Conservation (phyloP, 345 rosid genomes). For the Raphanus sativus region DNA sequence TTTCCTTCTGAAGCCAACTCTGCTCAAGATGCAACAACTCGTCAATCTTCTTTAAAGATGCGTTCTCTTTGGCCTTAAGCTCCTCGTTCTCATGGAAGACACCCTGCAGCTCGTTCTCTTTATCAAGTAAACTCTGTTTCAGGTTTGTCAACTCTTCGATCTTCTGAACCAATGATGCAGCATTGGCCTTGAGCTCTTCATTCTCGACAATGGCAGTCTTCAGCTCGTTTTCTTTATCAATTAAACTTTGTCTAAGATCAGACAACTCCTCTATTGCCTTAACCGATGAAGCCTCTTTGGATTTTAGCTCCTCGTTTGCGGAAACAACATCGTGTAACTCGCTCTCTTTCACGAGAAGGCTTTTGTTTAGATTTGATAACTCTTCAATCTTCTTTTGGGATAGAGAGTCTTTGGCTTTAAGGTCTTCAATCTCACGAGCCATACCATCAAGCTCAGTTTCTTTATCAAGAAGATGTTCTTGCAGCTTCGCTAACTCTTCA, state of each 20-base stretch:
- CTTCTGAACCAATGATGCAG: conserved; percentile 48
- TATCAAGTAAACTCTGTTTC: conserved; percentile 33
- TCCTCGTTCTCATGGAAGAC: conserved; percentile 66
- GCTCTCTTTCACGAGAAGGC: conserved; percentile 24
- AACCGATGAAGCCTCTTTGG: conserved; percentile 43
- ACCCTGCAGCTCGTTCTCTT: conserved; percentile 22
- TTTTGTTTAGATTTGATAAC: conserved; percentile 24
- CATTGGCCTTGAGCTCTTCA: conserved; percentile 27
- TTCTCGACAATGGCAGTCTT: conserved; percentile 30
- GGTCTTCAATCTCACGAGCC: conserved; percentile 34
- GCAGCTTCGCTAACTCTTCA: conserved; percentile 34
- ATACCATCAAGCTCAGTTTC: conserved; percentile 39
- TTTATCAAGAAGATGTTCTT: conserved; percentile 53
- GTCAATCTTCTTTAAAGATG: conserved; percentile 31
- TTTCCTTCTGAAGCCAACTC: conserved; percentile 26
- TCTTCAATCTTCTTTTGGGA: conserved; percentile 35
- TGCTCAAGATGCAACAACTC: conserved; percentile 37
- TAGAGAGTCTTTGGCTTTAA: conserved; percentile 19
- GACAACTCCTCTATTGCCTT: conserved; percentile 69
- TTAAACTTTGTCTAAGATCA: conserved; percentile 34
- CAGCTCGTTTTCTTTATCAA: conserved; percentile 31
- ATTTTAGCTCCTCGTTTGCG: conserved; percentile 30
- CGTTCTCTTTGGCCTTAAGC: conserved; percentile 43
- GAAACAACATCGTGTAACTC: conserved; percentile 20
- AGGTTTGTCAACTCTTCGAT: conserved; percentile 64